A percentile compares a stretch with the other conserved stretches of the same genome.
These are phyloP conservation scores for Penicillium cosmopolitanum DNA, from an alignment of 495 filamentous ascomycete genomes.

Conservation along the genomic window DNA sequence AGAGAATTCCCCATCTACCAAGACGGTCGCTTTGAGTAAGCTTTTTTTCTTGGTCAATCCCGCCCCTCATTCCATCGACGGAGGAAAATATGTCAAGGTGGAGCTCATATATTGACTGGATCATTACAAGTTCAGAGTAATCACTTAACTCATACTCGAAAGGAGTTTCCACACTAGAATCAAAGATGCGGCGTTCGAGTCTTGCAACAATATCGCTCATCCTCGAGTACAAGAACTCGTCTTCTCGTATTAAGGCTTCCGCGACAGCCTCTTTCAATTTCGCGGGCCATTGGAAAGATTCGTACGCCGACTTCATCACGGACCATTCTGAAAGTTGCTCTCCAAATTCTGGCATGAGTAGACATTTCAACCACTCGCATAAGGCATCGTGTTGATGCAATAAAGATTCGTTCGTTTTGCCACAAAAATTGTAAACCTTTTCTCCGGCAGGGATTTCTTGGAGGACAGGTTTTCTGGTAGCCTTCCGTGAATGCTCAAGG, in stretches of 20 bases:
- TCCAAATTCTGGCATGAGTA: slow-evolving; percentile 52
- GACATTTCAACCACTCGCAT: slow-evolving; percentile 65
- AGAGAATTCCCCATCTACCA: slow-evolving; percentile 73
- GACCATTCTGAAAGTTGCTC: slow-evolving; percentile 28
- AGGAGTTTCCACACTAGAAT: slow-evolving; percentile 14
- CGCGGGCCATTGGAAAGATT: slow-evolving; percentile 69
- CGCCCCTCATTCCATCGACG: slow-evolving; percentile 74
- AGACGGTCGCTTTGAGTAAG: slow-evolving; percentile 68
- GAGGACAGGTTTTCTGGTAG: slow-evolving; percentile 53
- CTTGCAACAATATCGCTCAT: slow-evolving; percentile 48
- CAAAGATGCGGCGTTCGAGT: slow-evolving; percentile 40
- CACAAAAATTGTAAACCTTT: slow-evolving; percentile 59
- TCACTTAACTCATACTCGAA: slow-evolving; percentile 35
- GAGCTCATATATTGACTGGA: slow-evolving; percentile 82
- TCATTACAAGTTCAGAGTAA: slow-evolving; percentile 53
- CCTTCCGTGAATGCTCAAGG: slow-evolving; percentile 74
- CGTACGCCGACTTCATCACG: slow-evolving; percentile 58
- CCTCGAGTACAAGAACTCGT: slow-evolving; percentile 67
- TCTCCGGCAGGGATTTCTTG: slow-evolving; percentile 58
- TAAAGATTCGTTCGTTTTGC: slow-evolving; percentile 56
- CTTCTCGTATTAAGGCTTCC: slow-evolving; percentile 66
- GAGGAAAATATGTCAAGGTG: slow-evolving; percentile 83
- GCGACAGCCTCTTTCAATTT: slow-evolving; percentile 70
- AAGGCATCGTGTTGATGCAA: slow-evolving; percentile 63
- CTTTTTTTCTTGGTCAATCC: slow-evolving; percentile 61